Evolutionary conservation across 129 eudicot species (phyloP).

Genomic region (Pseudognaphalium luteoalbum): DNA sequence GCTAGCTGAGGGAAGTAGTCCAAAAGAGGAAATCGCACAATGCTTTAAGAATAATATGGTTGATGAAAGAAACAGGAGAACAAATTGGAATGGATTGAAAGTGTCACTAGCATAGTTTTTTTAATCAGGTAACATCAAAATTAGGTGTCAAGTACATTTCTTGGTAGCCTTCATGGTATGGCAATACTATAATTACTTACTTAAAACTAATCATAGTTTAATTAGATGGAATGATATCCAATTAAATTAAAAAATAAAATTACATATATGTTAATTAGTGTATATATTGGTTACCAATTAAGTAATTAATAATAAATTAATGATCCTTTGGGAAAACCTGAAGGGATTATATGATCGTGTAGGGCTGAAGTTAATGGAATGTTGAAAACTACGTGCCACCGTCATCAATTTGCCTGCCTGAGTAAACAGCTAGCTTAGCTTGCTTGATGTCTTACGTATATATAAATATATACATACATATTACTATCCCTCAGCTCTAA

Average conservation of each 20-base stretch:
- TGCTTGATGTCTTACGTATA: neutral
- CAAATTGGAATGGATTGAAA: constrained; percentile 35
- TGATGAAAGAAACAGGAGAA: constrained; percentile 55
- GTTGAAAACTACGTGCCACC: constrained; percentile 45
- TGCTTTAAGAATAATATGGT: constrained; percentile 20
- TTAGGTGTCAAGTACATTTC: constrained; percentile 55
- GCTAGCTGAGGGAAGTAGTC: neutral
- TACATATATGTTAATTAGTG: neutral
- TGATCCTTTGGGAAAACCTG: constrained; percentile 17
- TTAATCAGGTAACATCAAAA: constrained; percentile 38
- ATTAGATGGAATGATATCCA: neutral
- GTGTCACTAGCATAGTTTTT: neutral
- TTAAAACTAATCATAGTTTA: neutral
- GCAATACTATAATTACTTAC: constrained; percentile 13
- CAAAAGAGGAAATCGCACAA: constrained; percentile 8
- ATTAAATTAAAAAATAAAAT: too few relatives aligned
- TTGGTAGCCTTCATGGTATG: constrained; percentile 31
- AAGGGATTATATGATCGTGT: constrained; percentile 26
- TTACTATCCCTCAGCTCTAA: neutral
- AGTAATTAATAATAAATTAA: neutral
- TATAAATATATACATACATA: neutral
- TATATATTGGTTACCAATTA: neutral
- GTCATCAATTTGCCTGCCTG: constrained; percentile 7
- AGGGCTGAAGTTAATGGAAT: constrained; percentile 41
- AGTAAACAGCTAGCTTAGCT: neutral